phyloP scores from a whole-genome alignment of 441 rosid genomes.

The Jatropha multifida region DNA sequence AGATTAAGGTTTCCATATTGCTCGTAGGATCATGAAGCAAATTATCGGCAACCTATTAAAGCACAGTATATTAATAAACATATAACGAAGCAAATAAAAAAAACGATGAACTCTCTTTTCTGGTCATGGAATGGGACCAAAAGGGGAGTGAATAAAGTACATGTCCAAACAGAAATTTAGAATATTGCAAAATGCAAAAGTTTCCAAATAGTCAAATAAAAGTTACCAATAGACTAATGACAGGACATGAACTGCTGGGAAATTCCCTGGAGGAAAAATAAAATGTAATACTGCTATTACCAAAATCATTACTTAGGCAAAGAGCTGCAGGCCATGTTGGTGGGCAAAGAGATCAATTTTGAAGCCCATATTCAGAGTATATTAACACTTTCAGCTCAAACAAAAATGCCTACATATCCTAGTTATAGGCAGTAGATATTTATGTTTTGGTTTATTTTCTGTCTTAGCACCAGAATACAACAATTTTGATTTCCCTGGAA shows the following conservation, averaged over 20 bases:
- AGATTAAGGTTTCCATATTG: conserved; percentile 93
- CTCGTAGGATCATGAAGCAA: conserved; percentile 95
- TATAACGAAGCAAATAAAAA: conserved; percentile 2
- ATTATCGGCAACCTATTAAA: conserved; percentile 90
- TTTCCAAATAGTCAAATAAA: background rate
- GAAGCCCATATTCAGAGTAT: background rate
- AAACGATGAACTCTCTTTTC: background rate
- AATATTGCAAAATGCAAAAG: background rate
- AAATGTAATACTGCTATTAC: background rate
- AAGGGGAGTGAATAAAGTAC: conserved; percentile 1
- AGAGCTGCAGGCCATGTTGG: background rate
- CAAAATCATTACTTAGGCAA: background rate
- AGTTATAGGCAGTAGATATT: background rate
- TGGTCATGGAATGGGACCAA: background rate
- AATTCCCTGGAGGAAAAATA: background rate
- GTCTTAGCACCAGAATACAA: background rate
- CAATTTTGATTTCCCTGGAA: background rate
- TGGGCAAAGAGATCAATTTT: background rate
- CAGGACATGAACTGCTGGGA: background rate
- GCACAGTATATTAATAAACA: conserved; percentile 16
- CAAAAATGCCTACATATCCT: background rate
- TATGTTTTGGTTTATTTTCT: background rate
- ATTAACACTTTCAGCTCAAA: conserved; percentile 3
- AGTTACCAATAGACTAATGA: background rate
- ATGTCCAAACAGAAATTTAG: background rate